phyloP scores from a whole-genome alignment of 2,329 filamentous ascomycete genomes.

The Neofusicoccum sp. region DNA sequence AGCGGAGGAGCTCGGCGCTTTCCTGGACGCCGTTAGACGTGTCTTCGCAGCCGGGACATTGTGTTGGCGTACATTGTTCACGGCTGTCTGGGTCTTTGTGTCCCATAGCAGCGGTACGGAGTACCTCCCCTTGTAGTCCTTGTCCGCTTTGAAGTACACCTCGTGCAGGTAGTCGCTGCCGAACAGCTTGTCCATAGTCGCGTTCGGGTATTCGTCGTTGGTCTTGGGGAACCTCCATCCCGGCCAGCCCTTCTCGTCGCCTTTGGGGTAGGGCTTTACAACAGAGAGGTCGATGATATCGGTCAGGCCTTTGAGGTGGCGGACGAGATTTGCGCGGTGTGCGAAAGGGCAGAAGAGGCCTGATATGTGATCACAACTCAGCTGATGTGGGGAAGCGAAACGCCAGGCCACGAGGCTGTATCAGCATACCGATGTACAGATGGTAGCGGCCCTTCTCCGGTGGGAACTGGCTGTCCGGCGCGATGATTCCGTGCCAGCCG shows the following conservation, averaged over 20 bases:
- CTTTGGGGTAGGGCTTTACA: conserved; percentile 69
- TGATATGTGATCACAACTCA: conserved; percentile 25
- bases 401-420: neutral
- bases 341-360: conserved; percentile 68
- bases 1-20: conserved; percentile 59
- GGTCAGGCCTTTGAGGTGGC: conserved; percentile 61
- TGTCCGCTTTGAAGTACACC: conserved; percentile 64
- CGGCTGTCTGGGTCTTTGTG: conserved; percentile 56
- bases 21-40: conserved; percentile 40
- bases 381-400: neutral
- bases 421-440: conserved; percentile 52
- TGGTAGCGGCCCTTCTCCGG: conserved; percentile 58
- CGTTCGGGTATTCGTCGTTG: conserved; percentile 57
- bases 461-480: conserved; percentile 50
- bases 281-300: conserved; percentile 59
- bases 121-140: conserved; percentile 63
- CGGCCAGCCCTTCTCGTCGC: conserved; percentile 63
- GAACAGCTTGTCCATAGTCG: conserved; percentile 64
- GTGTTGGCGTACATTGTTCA: conserved; percentile 53
- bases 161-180: conserved; percentile 62
- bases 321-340: conserved; percentile 61
- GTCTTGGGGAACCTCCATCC: conserved; percentile 62
- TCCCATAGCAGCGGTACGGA: conserved; percentile 66
- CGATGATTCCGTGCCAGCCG: conserved; percentile 57
- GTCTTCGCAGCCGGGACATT: no score